These are phyloP conservation scores for Fusarium hostae DNA, from an alignment of 2,329 filamentous ascomycete genomes.

Conservation along the genomic window DNA sequence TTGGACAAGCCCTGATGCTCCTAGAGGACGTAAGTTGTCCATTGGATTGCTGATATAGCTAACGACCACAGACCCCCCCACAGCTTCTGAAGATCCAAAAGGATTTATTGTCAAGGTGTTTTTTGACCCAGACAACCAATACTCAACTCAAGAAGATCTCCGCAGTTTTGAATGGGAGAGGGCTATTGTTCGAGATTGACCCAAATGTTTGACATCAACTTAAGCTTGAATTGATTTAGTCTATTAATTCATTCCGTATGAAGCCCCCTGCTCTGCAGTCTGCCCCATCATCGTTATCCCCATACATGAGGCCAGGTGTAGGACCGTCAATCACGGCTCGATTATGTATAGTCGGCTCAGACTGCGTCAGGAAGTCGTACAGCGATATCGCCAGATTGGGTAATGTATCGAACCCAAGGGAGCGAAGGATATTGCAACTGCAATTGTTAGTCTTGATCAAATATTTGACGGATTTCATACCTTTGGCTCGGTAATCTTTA, in stretches of 20 bases:
- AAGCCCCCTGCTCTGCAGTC: conserved; percentile 33
- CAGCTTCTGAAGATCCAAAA: conserved; percentile 41
- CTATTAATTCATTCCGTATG: conserved; percentile 45
- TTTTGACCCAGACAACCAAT: conserved; percentile 46
- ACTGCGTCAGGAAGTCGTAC: conserved; percentile 92
- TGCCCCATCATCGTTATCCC: conserved; percentile 27
- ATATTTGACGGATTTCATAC: conserved; percentile 61
- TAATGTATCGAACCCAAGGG: conserved; percentile 99
- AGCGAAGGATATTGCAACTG: conserved; percentile 97
- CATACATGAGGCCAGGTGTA: conserved; percentile 14
- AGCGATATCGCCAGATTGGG: conserved; percentile 95
- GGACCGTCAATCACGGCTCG: conserved; percentile 15
- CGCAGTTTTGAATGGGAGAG: conserved; percentile 43
- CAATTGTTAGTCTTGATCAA: conserved; percentile 6
- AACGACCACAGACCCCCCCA: conserved; percentile 38
- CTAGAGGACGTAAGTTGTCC: conserved; percentile 44
- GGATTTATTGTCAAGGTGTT: conserved; percentile 52
- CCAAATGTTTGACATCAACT: not conserved
- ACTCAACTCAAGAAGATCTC: conserved; percentile 43
- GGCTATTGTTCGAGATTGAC: conserved; percentile 41
- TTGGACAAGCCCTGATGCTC: conserved; percentile 40
- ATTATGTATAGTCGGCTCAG: conserved; percentile 52
- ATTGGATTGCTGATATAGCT: not conserved
- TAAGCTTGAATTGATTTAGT: conserved; percentile 34
- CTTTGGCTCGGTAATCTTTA: conserved; percentile 99